A percentile compares a stretch with the other conserved stretches of the same genome.
Conservation (phyloP, 495 filamentous ascomycete genomes). For the Margaritispora aquatica region DNA sequence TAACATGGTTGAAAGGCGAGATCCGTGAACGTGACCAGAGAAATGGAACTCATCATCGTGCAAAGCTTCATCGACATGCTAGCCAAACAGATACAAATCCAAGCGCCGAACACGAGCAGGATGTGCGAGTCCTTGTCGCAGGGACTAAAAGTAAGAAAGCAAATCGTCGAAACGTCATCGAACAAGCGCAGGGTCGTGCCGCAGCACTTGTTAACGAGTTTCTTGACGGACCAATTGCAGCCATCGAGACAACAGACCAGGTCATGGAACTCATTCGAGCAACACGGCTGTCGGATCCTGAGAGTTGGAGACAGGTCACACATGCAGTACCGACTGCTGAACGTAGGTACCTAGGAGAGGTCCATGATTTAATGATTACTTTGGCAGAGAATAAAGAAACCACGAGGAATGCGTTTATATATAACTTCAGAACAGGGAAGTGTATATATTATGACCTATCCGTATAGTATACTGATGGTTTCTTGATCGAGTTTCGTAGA, state of each 20-base stretch:
- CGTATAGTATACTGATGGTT: too few relatives aligned
- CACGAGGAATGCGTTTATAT: constrained; percentile 64
- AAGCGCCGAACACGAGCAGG: constrained; percentile 50
- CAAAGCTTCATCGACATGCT: constrained; percentile 31
- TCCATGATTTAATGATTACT: constrained; percentile 69
- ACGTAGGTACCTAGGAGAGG: constrained; percentile 77
- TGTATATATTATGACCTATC: constrained; percentile 74
- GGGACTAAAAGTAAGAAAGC: constrained; percentile 85
- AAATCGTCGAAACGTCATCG: constrained; percentile 78
- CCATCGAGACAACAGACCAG: constrained; percentile 82
- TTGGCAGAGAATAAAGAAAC: constrained; percentile 51
- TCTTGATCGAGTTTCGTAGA: too few relatives aligned
- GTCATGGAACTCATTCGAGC: constrained; percentile 73
- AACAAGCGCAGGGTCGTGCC: constrained; percentile 63
- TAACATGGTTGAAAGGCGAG: constrained; percentile 76
- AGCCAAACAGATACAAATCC: constrained; percentile 27
- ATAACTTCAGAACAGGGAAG: constrained; percentile 70
- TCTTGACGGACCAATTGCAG: constrained; percentile 70
- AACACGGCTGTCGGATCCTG: constrained; percentile 71
- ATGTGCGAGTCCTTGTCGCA: constrained; percentile 76
- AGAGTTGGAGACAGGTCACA: constrained; percentile 79
- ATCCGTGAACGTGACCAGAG: constrained; percentile 69
- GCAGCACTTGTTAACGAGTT: constrained; percentile 58
- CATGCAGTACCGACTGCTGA: constrained; percentile 73
- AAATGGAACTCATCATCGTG: constrained; percentile 37